These are phyloP conservation scores for Microdochium nivale DNA, from an alignment of 2,329 filamentous ascomycete genomes.

Conservation along the genomic window DNA sequence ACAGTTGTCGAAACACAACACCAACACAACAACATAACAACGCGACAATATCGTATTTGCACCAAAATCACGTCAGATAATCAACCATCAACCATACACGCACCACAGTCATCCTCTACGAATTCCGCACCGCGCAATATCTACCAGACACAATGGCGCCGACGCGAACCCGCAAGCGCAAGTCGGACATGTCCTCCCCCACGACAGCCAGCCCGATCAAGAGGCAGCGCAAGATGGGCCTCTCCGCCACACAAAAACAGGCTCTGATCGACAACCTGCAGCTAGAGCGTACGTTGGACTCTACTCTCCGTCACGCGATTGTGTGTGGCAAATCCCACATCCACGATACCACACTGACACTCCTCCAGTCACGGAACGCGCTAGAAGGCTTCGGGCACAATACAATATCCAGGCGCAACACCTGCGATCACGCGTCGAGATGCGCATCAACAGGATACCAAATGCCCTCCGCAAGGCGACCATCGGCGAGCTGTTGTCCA, in stretches of 20 bases:
- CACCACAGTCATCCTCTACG: background rate
- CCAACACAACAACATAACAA: conserved; percentile 1
- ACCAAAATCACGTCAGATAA: background rate
- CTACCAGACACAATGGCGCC: conserved; percentile 34
- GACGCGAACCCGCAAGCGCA: conserved; percentile 34
- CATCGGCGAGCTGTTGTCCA: conserved; percentile 68
- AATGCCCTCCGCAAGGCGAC: conserved; percentile 67
- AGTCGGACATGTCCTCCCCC: conserved; percentile 28
- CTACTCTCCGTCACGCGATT: background rate
- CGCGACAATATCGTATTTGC: background rate
- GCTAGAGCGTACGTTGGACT: conserved; percentile 61
- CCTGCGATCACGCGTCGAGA: conserved; percentile 77
- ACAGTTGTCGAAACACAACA: conserved; percentile 6
- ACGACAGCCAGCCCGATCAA: conserved; percentile 50
- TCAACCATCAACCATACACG: background rate
- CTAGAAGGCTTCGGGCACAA: conserved; percentile 78
- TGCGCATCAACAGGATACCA: conserved; percentile 89
- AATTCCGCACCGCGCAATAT: background rate
- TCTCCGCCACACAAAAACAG: conserved; percentile 70
- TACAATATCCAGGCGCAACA: conserved; percentile 84
- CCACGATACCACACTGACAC: conserved; percentile 5
- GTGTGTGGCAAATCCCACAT: no score
- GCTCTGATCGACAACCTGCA: conserved; percentile 83
- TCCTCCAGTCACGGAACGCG: conserved; percentile 22
- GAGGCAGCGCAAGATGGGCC: conserved; percentile 45